phyloP scores from a whole-genome alignment of 208 protist genomes.

The Willaertia magna region DNA sequence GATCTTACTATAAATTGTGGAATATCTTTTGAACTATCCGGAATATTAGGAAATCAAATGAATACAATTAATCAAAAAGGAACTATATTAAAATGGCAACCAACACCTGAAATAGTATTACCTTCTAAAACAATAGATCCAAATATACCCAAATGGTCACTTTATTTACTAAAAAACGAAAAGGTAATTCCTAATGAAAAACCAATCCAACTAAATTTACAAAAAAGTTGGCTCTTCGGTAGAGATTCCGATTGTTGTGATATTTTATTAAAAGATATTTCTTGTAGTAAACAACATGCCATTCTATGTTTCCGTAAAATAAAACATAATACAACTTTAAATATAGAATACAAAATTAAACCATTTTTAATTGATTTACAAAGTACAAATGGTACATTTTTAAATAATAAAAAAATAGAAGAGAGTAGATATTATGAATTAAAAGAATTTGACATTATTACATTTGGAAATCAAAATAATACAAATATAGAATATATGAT shows the following conservation, averaged over 20 bases:
- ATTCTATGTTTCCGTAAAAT: conserved; percentile 29
- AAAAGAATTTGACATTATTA: conserved; percentile 41
- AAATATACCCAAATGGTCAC: neutral
- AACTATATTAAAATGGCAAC: neutral
- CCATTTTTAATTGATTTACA: conserved; percentile 57
- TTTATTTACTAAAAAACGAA: neutral
- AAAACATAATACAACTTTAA: no score
- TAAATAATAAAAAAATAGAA: conserved; percentile 47
- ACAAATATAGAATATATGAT: conserved; percentile 35
- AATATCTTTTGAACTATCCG: neutral
- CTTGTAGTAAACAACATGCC: conserved; percentile 63
- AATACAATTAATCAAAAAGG: neutral
- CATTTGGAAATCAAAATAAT: conserved; percentile 45
- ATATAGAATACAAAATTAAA: conserved; percentile 18
- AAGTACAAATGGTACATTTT: conserved; percentile 52
- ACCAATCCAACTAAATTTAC: conserved; percentile 30
- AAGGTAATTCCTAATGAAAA: conserved; percentile 20
- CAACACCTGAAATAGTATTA: neutral
- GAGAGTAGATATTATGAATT: conserved; percentile 47
- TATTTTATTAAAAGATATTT: conserved; percentile 52
- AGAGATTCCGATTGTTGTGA: conserved; percentile 44
- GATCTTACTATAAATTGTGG: neutral
- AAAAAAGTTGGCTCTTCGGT: conserved; percentile 47
- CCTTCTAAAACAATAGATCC: neutral
- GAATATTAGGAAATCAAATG: neutral